Base-by-base conservation (phyloP, 345 rosid genomes). In the Ceriops decandra region DNA sequence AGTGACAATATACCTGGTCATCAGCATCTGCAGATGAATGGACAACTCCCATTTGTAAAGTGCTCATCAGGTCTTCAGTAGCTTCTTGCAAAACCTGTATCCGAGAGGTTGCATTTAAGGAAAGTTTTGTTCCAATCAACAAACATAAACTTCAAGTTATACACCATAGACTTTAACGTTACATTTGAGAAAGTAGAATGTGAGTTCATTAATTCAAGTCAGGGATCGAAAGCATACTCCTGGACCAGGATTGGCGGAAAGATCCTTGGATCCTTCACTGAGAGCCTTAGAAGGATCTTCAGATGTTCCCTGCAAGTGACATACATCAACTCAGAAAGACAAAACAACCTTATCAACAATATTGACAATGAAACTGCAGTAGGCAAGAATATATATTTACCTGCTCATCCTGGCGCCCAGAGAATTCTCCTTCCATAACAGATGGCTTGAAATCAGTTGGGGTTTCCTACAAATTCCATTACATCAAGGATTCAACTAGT, bases 11-110 rank as follows among this genome's bases (percentile, higher is more conserved):
- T 72, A 87, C 89, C 92, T 82, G 86, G 33, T 85, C 88, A 73
- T 85, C 89, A 60, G 82, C 86, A 74, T 83, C 85, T 17, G 73
- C 88, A n/a, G 90, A 75, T 35, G 87, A 80, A 72, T 76, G 76
- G 58, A 80, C 78, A 60, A 79, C 77, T 66, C 72, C 81, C 75
- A 76, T 68, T 32, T 81, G 81, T 73, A 80, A 60, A 8, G 78
- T 70, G 74, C 62, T 66, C 7, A 84, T 72, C 11, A 81, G 69
- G 66, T 80, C 83, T 46, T 77, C 84, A 27, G 66, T 68, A 59
- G 74, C 64, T 66, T 76, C 83, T 59, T 67, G 81, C 78, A 83
- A 74, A 77, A 76, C 82, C 87, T 86, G 80, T 54, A 54, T 54
- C 74, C 27, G 21, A 57, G 5, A 62, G 17, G 63, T 53, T 35